Percentiles rank a stretch among this genome's conserved stretches.
Evolutionary conservation across 2,329 filamentous ascomycete genomes (phyloP).

Genomic region (Hymenoscyphus scutula): DNA sequence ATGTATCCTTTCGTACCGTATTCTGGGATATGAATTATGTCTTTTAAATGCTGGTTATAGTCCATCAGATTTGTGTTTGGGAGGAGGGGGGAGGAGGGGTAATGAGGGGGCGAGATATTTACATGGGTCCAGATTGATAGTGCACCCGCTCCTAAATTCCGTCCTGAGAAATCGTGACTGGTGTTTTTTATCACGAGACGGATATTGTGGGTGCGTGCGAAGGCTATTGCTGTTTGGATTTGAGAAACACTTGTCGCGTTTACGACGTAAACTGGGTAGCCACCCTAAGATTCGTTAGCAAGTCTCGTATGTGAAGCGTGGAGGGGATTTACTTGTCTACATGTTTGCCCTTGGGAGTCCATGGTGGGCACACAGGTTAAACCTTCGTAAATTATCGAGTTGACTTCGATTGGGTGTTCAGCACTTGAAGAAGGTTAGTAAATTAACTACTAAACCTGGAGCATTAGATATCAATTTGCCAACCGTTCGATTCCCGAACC

Average conservation of each 20-base stretch:
- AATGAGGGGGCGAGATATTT: background rate
- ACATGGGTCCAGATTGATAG: conserved; percentile 18
- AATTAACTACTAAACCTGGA: too few relatives aligned
- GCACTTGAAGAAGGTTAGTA: background rate
- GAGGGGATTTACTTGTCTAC: background rate
- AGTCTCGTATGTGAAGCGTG: background rate
- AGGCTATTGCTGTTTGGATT: background rate
- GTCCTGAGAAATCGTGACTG: conserved; percentile 47
- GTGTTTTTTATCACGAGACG: conserved; percentile 39
- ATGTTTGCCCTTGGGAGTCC: background rate
- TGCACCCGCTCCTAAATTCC: conserved; percentile 40
- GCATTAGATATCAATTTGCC: too few relatives aligned
- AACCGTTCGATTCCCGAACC: conserved; percentile 16
- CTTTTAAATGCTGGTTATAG: conserved; percentile 10
- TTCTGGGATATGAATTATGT: conserved; percentile 11
- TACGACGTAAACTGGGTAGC: background rate
- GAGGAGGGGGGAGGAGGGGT: too few relatives aligned
- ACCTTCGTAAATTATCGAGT: background rate
- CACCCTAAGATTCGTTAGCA: background rate
- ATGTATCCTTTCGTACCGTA: conserved; percentile 1
- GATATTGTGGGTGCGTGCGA: background rate
- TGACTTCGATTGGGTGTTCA: background rate
- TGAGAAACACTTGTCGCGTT: background rate
- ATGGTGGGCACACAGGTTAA: background rate
- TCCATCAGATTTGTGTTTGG: background rate